Conservation (phyloP, 495 filamentous ascomycete genomes). For the Neurospora hispaniola region DNA sequence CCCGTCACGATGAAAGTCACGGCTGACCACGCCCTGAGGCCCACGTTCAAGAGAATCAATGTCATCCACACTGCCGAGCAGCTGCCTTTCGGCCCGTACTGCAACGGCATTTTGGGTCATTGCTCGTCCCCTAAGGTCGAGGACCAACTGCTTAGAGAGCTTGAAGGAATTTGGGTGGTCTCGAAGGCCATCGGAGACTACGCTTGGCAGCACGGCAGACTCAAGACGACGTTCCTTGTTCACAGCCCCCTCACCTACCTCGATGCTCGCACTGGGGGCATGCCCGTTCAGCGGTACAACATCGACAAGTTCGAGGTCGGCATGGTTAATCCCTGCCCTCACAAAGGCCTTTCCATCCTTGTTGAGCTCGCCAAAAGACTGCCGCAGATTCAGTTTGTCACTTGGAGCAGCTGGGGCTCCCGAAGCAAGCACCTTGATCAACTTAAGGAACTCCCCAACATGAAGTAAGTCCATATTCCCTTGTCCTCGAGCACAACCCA, state of each 20-base stretch:
- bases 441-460: constrained; percentile 13
- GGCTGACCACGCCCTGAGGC: not conserved
- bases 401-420: constrained; percentile 24
- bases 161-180: constrained; percentile 23
- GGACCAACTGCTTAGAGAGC: constrained; percentile 11
- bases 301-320: constrained; percentile 20
- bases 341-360: constrained; percentile 19
- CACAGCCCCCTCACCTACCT: constrained; percentile 18
- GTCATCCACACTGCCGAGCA: constrained; percentile 25
- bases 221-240: constrained; percentile 17
- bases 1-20: constrained; percentile 22
- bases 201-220: constrained; percentile 14
- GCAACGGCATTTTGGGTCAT: constrained; percentile 15
- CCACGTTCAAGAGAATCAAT: constrained; percentile 14
- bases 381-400: constrained; percentile 20
- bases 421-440: constrained; percentile 2
- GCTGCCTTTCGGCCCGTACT: constrained; percentile 22
- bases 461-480: constrained; percentile 11
- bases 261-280: constrained; percentile 7
- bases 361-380: constrained; percentile 16
- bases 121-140: constrained; percentile 16
- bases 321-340: constrained; percentile 25
- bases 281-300: constrained; percentile 18
- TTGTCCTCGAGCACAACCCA: not conserved
- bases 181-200: constrained; percentile 19